Percentiles rank a stretch among this genome's conserved stretches.
Evolutionary conservation across 2,329 filamentous ascomycete genomes (phyloP).

Genomic region (Phaeoacremonium minimum): DNA sequence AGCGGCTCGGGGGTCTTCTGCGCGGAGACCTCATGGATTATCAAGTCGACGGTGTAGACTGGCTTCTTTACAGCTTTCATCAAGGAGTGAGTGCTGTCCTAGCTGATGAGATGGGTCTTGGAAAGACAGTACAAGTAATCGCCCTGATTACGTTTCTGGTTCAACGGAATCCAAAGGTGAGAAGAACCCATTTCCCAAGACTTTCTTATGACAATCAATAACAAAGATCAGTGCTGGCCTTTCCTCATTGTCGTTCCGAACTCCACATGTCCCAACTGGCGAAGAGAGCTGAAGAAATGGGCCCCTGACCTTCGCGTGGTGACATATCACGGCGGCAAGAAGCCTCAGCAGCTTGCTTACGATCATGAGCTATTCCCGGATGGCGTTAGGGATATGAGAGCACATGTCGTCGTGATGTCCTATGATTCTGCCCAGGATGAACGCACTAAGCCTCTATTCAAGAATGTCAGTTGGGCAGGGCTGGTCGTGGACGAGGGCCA

Average conservation of each 20-base stretch:
- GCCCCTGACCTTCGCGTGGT: slow-evolving; percentile 80
- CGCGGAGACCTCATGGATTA: slow-evolving; percentile 89
- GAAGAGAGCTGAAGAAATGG: slow-evolving; percentile 93
- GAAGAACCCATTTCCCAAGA: no score
- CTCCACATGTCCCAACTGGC: slow-evolving; percentile 95
- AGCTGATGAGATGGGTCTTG: slow-evolving; percentile 96
- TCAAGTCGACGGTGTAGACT: slow-evolving; percentile 89
- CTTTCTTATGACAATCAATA: no score
- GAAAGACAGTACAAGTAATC: slow-evolving; percentile 94
- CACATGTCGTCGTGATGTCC: slow-evolving; percentile 90
- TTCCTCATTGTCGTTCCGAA: slow-evolving; percentile 94
- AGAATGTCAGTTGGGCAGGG: slow-evolving; percentile 74
- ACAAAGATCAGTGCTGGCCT: slow-evolving; percentile 88
- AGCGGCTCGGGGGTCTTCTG: no score
- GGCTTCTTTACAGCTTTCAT: slow-evolving; percentile 90
- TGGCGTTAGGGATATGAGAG: slow-evolving; percentile 64
- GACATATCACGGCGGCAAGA: slow-evolving; percentile 80
- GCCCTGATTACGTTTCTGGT: slow-evolving; percentile 72
- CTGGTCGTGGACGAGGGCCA: slow-evolving; percentile 94
- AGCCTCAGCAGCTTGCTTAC: slow-evolving; percentile 71
- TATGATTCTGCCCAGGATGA: slow-evolving; percentile 85
- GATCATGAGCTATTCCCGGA: slow-evolving; percentile 81
- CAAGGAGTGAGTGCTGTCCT: slow-evolving; percentile 80
- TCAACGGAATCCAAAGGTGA: slow-evolving; percentile 57
- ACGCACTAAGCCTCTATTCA: slow-evolving; percentile 61